Evolutionary conservation across 1,284 basidiomycete genomes (phyloP).

Genomic region (Ceratobasidium sp.): DNA sequence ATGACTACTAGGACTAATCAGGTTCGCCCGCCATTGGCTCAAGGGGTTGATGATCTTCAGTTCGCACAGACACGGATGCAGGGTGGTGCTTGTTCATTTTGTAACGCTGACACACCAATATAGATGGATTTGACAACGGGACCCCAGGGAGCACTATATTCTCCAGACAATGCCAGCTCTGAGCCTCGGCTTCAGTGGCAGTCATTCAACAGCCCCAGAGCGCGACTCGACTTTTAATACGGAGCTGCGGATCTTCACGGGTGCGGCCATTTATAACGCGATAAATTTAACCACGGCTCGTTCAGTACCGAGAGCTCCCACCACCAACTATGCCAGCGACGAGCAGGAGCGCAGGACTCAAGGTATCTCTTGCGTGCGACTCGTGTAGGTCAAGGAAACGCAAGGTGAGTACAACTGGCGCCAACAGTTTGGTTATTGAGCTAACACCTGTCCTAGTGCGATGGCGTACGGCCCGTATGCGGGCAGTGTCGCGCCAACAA

Average conservation of each 20-base stretch:
- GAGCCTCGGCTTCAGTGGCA: neutral
- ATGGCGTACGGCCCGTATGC: slow-evolving; percentile 25
- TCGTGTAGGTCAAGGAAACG: slow-evolving; percentile 30
- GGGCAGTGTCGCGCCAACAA: slow-evolving; percentile 30
- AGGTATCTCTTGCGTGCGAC: slow-evolving; percentile 38
- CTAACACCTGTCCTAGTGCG: slow-evolving; percentile 13
- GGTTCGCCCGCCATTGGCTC: no score
- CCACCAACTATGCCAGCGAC: slow-evolving; percentile 25
- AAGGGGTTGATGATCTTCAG: no score
- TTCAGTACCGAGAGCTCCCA: neutral
- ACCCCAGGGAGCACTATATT: neutral
- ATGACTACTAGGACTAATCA: no score
- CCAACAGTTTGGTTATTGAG: no score
- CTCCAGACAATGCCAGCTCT: slow-evolving; percentile 5
- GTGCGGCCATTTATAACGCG: neutral
- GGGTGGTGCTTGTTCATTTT: neutral
- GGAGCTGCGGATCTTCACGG: neutral
- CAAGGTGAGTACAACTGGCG: slow-evolving; percentile 32
- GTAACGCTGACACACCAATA: slow-evolving; percentile 2
- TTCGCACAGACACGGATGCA: neutral
- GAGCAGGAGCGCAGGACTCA: slow-evolving; percentile 33
- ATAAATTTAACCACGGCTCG: neutral
- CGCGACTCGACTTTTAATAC: neutral
- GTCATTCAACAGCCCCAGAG: neutral
- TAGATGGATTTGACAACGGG: neutral